Evolutionary conservation across 768 basidiomycete species (phyloP), one percentile per base, ranked within the genome.

Genomic region (Lyophyllum decastes): DNA sequence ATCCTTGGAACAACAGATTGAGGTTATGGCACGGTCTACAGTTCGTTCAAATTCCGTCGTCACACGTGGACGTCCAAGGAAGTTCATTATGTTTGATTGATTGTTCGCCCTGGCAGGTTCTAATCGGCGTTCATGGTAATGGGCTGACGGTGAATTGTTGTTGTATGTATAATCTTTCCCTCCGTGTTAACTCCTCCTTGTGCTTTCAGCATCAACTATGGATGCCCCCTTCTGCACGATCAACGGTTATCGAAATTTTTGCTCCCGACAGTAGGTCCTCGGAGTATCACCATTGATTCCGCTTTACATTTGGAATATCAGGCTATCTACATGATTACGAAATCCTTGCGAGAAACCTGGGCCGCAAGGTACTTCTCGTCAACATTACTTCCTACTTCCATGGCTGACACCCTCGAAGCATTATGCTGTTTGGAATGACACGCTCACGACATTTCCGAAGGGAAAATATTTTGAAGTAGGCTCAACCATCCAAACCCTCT

Each of bases 241-340:
- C 87, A 16, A 83, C 88, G 7, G 84, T 88, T 3, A 83, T 91
- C 61, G 89, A 92, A 68, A 83, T 91, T 19, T 83, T 90, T 70
- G 79, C 73, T 59, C 87, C 87, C 0, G 70, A 68, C 16, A 84
- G 87, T 56, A 82, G 10, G 52, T n/a, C 17, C 10, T 38, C 24
- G 4, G 3, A 17, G 2, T 30, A 16, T 26, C 47, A 26, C n/a
- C 26, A 10, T 8, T 2, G n/a, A 19, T 30, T 24, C 26, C 30
- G 1, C 40, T 19, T 26, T 19, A 33, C 27, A 26, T 21, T 2
- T 1, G 45, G n/a, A 11, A 22, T 33, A 19, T 19, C 41, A 78
- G 78, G 74, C 16, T 78, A 75, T 54, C 27, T 64, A 2, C 75
- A 76, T 43, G 78, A 81, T 55, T 79, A 81, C 53, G 73, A 76